These are phyloP conservation scores for Talaromyces amestolkiae DNA, from an alignment of 2,329 filamentous ascomycete species.

Conservation along the genomic window DNA sequence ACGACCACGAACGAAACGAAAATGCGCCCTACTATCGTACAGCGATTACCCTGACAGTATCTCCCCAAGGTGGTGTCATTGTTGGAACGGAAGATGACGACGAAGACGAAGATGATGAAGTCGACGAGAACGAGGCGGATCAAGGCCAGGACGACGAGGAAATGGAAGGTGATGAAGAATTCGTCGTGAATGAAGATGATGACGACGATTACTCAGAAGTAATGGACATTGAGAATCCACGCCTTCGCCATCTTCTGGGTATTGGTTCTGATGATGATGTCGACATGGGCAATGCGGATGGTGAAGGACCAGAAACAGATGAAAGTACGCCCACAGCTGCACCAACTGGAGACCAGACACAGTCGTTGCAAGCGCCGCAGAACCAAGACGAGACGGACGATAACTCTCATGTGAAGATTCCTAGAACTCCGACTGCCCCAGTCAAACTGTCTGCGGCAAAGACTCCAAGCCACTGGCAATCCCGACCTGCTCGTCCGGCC, in stretches of 20 bases:
- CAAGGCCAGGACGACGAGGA: constrained; percentile 23
- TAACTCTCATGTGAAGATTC: constrained; percentile 59
- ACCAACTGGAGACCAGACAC: constrained; percentile 69
- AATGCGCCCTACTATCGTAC: constrained; percentile 30
- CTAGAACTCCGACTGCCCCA: constrained; percentile 68
- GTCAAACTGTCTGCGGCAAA: constrained; percentile 45
- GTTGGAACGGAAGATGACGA: constrained; percentile 51
- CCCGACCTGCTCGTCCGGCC: constrained; percentile 70
- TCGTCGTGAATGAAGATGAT: constrained; percentile 45
- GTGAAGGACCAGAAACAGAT: constrained; percentile 65
- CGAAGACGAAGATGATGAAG: constrained; percentile 38
- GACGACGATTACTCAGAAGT: constrained; percentile 47
- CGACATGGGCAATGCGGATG: constrained; percentile 56
- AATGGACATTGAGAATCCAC: constrained; percentile 29
- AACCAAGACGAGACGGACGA: constrained; percentile 21
- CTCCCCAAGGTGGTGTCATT: constrained; percentile 42
- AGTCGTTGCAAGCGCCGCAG: constrained; percentile 57
- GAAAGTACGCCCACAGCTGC: constrained; percentile 79
- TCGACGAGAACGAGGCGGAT: constrained; percentile 44
- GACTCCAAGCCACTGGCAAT: constrained; percentile 76
- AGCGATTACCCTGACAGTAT: constrained; percentile 41
- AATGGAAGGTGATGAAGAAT: constrained; percentile 22
- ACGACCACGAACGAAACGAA: constrained; percentile 74
- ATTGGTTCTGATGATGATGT: constrained; percentile 47
- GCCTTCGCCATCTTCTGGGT: constrained; percentile 24